Percentiles rank a stretch among this genome's conserved stretches.
Evolutionary conservation across 2,329 filamentous ascomycete genomes (phyloP).

Genomic region (Arthrobotrys musiformis): DNA sequence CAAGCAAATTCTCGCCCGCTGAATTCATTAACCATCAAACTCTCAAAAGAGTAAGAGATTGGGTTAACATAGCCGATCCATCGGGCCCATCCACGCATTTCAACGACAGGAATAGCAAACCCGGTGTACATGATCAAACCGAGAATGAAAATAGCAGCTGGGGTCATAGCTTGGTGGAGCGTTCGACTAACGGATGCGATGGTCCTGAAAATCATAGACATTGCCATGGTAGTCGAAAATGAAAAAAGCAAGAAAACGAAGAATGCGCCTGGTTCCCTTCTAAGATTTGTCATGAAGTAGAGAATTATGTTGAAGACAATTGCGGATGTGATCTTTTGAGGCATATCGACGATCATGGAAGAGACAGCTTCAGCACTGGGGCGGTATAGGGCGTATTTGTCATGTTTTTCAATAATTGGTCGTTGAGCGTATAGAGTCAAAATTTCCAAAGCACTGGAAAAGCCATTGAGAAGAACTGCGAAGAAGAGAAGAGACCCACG

Average conservation of each 20-base stretch:
- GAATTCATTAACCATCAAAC: conserved; percentile 86
- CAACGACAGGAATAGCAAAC: conserved; percentile 72
- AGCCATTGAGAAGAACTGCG: conserved; percentile 85
- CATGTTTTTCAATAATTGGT: conserved; percentile 90
- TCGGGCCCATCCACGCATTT: conserved; percentile 82
- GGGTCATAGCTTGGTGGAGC: conserved; percentile 71
- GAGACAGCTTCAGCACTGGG: conserved; percentile 87
- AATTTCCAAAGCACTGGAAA: conserved; percentile 80
- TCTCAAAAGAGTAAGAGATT: conserved; percentile 76
- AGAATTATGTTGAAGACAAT: conserved; percentile 81
- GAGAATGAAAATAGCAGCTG: conserved; percentile 72
- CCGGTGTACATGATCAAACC: conserved; percentile 70
- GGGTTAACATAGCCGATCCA: conserved; percentile 88
- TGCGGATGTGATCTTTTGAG: conserved; percentile 80
- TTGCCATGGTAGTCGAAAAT: conserved; percentile 77
- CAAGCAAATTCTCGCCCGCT: conserved; percentile 72
- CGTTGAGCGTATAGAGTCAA: conserved; percentile 84
- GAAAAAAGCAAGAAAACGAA: conserved; percentile 86
- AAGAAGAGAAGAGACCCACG: conserved; percentile 87
- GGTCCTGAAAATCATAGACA: conserved; percentile 87
- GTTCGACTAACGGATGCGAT: conserved; percentile 79
- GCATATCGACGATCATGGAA: conserved; percentile 86
- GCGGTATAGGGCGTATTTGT: conserved; percentile 86
- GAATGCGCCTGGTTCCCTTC: conserved; percentile 78
- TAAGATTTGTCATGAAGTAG: conserved; percentile 88